Base-by-base conservation (phyloP, 176 grass and related monocot genomes). In the Melocanna baccifera region DNA sequence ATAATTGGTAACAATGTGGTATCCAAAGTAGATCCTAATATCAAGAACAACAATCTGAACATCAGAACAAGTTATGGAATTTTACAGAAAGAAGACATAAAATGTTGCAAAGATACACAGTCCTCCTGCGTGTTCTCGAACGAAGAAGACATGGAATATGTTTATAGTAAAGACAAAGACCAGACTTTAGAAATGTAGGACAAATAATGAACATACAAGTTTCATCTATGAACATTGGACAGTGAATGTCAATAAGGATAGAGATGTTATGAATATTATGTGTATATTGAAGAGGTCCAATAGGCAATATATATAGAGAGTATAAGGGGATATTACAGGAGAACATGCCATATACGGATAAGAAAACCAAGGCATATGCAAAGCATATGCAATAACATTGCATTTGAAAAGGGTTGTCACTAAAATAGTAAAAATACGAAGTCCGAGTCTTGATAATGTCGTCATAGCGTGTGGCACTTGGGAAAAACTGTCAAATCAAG, bases 131-230 rank as follows among this genome's bases (percentile, higher is more conserved):
- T 41, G 52, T 81, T 41, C 22, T 82, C 7, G 20, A 37, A 48
- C 28, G 29, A 29, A 80, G 46, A 80, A 80, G 46, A 80, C 19
- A 77, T 71, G 13, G 56, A n/a, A 88, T 56, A 59, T 67, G 41
- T 34, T 41, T 13, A 57, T 46, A 50, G 53, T 26, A 34, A 55
- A 83, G 26, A 72, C 22, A 72, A 46, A 88, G 12, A 56, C 0
- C 34, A 65, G 13, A 76, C 64, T 43, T 71, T 83, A 78, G 34
- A 78, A 78, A 1, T 26, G 28, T 55, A 77, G 25, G 39, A 56
- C 9, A 6, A 67, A 65, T 16, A 12, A 13, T 82, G 13, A 11
- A 58, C 7, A 58, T 29, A 29, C 51, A 69, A 77, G 53, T 16
- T 63, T 71, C 20, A 50, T 22, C 23, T 56, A 67, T 50, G 40